Conservation (phyloP, 2,329 filamentous ascomycete species). For the Colletotrichum eleusines region DNA sequence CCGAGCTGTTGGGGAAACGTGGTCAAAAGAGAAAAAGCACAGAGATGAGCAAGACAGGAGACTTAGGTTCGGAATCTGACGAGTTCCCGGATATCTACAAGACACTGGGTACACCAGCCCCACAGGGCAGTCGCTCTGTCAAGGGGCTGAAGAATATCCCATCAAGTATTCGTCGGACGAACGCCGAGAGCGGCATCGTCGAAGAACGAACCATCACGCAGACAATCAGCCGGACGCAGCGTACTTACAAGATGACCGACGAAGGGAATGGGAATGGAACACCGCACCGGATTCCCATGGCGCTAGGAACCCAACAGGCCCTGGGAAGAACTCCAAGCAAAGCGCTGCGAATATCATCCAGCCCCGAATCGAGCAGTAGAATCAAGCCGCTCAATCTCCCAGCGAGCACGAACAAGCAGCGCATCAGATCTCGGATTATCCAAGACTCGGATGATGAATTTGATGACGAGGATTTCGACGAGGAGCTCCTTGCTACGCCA, state of each 20-base stretch:
- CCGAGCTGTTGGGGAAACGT: conserved; percentile 53
- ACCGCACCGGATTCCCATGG: conserved; percentile 25
- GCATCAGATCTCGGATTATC: conserved; percentile 53
- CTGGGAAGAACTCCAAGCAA: conserved; percentile 44
- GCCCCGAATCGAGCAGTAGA: conserved; percentile 41
- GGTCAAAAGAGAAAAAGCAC: conserved; percentile 66
- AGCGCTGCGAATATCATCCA: conserved; percentile 36
- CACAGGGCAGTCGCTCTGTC: conserved; percentile 48
- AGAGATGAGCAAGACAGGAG: conserved; percentile 55
- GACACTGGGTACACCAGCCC: conserved; percentile 56
- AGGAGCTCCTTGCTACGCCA: conserved; percentile 62
- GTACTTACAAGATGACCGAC: conserved; percentile 36
- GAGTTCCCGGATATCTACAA: conserved; percentile 68
- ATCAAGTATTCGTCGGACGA: conserved; percentile 27
- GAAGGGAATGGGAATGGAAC: conserved; percentile 24
- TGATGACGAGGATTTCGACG: conserved; percentile 70
- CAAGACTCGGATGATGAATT: conserved; percentile 71
- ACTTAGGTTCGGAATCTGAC: conserved; percentile 53
- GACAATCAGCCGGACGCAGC: conserved; percentile 44
- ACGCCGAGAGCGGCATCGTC: conserved; percentile 34
- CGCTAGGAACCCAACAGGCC: conserved; percentile 15
- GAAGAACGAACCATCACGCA: conserved; percentile 44
- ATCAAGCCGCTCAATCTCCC: conserved; percentile 21
- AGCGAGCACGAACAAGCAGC: conserved; percentile 27
- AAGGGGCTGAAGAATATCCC: conserved; percentile 29